phyloP scores from a whole-genome alignment of 2,329 filamentous ascomycete genomes.

The Microcera coccophila region DNA sequence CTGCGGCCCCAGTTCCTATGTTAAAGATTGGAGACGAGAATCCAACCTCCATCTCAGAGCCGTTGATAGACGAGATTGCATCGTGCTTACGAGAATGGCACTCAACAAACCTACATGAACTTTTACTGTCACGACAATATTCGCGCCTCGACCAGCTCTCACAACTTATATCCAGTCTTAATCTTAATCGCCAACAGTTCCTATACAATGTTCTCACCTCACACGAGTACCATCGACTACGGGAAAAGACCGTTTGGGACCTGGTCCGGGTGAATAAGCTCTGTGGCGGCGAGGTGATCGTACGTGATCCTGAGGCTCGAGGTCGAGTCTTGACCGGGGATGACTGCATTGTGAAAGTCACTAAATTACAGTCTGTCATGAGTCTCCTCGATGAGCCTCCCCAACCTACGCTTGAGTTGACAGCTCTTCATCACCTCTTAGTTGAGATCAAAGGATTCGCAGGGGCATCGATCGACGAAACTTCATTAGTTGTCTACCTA shows the following conservation, averaged over 20 bases:
- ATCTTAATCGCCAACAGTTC: slow-evolving; percentile 81
- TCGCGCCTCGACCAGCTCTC: slow-evolving; percentile 75
- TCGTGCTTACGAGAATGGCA: slow-evolving; percentile 98
- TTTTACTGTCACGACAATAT: slow-evolving; percentile 81
- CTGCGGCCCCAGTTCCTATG: slow-evolving; percentile 91
- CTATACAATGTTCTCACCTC: slow-evolving; percentile 89
- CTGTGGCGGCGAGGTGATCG: slow-evolving; percentile 88
- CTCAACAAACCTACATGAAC: slow-evolving; percentile 90
- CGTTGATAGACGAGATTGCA: slow-evolving; percentile 93
- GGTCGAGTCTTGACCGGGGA: slow-evolving; percentile 86
- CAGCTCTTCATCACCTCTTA: slow-evolving; percentile 73
- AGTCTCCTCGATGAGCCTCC: slow-evolving; percentile 85
- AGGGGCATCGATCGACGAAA: slow-evolving; percentile 70
- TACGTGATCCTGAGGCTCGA: slow-evolving; percentile 77
- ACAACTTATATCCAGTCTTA: slow-evolving; percentile 74
- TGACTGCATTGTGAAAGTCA: slow-evolving; percentile 88
- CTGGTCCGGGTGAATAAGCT: slow-evolving; percentile 92
- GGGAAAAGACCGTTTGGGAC: slow-evolving; percentile 93
- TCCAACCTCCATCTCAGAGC: slow-evolving; percentile 81
- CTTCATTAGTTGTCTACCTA: slow-evolving; percentile 72
- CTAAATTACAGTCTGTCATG: slow-evolving; percentile 91
- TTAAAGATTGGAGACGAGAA: slow-evolving; percentile 97
- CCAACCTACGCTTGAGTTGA: slow-evolving; percentile 61
- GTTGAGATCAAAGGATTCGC: slow-evolving; percentile 81
- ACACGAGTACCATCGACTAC: slow-evolving; percentile 73